Base-by-base conservation (phyloP, 768 basidiomycete genomes). In the Neoboletus magnificus region DNA sequence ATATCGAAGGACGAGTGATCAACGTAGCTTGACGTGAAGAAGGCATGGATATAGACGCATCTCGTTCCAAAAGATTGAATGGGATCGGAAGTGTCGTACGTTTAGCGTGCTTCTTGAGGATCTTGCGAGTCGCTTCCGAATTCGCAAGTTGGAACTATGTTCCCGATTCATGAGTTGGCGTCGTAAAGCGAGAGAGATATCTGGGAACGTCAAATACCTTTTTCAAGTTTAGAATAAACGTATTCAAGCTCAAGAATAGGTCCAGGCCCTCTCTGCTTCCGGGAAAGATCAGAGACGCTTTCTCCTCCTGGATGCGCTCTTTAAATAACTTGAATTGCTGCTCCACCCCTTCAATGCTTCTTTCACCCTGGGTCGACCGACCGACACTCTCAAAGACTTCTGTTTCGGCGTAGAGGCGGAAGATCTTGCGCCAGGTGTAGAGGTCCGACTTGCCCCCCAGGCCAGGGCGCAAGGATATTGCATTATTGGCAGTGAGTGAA, bases 51-150 rank as follows among this genome's bases (percentile, higher is more conserved):
- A 51, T 20, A 16, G 57, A 59, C 12, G 33, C 56, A 50, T 56
- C 61, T 33, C 40, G 68, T 2, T 52, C 66, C 53, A 71, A 50
- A 16, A 64, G 53, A 50, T 67, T 55, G 13, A 57, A 57, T 2
- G 86, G 79, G 60, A 88, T 77, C 1, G 90, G 87, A 10, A 98
- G 75, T 0, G 89, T 84, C 0, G 93, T 96, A 4, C 91, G 85
- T 67, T 96, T 96, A 29, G 90, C 81, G 66, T 95, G 94, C 67
- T 97, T 97, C 78, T 96, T 96, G 49, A 96, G 80, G 56, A 93
- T 93, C 74, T 97, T 97, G 35, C 93, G 83, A 3, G 87, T 89
- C 2, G 93, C 94, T 70, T 96, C 93, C 8, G 86, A 79, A 65
- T 92, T 96, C 8, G 91, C 93, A 37, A 80, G 66, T 64, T 93